Conservation (phyloP, 495 filamentous ascomycete genomes). For the Tuber umbilicatum region DNA sequence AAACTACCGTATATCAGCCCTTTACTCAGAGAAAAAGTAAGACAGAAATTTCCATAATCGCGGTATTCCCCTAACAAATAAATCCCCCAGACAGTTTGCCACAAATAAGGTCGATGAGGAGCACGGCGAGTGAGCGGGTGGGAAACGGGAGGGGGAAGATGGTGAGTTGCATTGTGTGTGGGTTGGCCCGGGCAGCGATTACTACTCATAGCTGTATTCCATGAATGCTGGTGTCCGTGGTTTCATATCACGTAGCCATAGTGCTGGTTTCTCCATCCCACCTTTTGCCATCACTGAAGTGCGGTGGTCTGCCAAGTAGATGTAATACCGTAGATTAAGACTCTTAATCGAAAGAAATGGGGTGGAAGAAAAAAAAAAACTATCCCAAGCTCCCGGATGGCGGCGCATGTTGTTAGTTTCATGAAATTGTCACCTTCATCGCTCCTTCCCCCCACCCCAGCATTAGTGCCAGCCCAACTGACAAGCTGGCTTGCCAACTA, state of each 20-base stretch:
- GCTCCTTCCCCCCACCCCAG: background rate
- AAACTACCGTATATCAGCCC: background rate
- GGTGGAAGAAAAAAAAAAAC: background rate
- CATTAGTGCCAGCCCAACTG: background rate
- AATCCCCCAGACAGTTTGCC: background rate
- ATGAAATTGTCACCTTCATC: background rate
- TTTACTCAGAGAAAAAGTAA: background rate
- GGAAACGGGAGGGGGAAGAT: background rate
- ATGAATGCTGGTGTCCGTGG: background rate
- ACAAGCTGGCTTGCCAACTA: background rate
- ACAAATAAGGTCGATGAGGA: background rate
- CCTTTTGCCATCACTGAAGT: background rate
- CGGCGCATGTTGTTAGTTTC: background rate
- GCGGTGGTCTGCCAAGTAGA: background rate
- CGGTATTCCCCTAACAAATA: background rate
- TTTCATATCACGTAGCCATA: conserved; percentile 3
- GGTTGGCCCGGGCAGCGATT: background rate
- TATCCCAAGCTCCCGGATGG: background rate
- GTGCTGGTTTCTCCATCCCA: background rate
- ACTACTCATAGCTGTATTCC: background rate
- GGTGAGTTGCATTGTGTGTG: background rate
- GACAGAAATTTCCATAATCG: background rate
- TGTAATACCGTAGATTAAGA: background rate
- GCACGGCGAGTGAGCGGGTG: background rate
- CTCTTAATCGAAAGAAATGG: background rate